These are phyloP conservation scores for Dendrobium huoshanense DNA, from an alignment of 106 monocot species.

Conservation along the genomic window DNA sequence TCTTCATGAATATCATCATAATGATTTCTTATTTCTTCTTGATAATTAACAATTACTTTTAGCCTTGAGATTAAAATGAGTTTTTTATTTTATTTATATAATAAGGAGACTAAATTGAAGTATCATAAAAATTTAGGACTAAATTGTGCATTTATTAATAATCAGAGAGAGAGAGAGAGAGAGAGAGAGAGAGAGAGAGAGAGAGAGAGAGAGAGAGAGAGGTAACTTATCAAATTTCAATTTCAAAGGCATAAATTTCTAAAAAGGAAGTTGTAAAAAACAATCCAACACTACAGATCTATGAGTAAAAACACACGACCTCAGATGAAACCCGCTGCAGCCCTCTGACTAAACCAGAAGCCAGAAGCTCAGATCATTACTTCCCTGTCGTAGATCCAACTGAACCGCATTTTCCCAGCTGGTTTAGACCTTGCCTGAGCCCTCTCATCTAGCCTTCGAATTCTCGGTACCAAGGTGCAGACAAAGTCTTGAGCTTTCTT, in stretches of 20 bases:
- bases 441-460: constrained; percentile 25
- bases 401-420: constrained; percentile 10
- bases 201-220: not conserved
- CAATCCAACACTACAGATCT: not conserved
- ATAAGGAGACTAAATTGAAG: too few species aligned
- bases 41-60: too few species aligned
- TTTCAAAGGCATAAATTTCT: not conserved
- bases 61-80: too few species aligned
- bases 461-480: constrained; percentile 21
- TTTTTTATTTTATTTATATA: too few species aligned
- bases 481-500: constrained; percentile 30
- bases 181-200: not conserved
- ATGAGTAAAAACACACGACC: not conserved
- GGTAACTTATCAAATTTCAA: not conserved
- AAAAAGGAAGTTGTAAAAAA: not conserved
- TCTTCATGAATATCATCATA: too few species aligned
- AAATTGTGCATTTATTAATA: too few species aligned
- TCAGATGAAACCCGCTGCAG: too few species aligned
- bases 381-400: constrained; percentile 24
- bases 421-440: constrained; percentile 19
- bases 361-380: constrained; percentile 8
- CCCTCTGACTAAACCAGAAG: not conserved
- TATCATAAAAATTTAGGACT: too few species aligned
- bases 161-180: not conserved
- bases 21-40: too few species aligned